Evolutionary conservation across 768 basidiomycete genomes (phyloP), one percentile per base, ranked within the genome.

Genomic region (Hericium alpestre): DNA sequence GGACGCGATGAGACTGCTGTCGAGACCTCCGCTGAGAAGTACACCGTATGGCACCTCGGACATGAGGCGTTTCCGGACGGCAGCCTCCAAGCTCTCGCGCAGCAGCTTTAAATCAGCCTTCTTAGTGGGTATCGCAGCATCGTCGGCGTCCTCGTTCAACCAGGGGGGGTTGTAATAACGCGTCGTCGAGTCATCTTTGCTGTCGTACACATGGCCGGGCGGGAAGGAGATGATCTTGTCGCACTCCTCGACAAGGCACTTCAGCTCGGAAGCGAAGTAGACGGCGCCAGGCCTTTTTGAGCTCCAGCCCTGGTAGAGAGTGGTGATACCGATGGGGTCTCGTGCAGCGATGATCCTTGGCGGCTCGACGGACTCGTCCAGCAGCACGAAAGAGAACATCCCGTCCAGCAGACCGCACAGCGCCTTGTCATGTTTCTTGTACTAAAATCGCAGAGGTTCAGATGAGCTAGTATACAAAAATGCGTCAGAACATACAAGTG

Each of bases 21-120:
- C 96, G 55, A 99, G 74, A 20, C 96, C 96, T 50, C 96, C 96
- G 59, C 88, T 92, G 57, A 99, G 80, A 43, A 99, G 79, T 15
- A 99, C 96, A 58, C 96, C 96, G 63, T 94, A 99, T 2, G 96
- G 96, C 11, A 98, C 96, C 71, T 99, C 96, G 32, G 88, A 89
- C 96, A 99, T 99, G 18, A 99, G 74, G 51, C 96, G 79, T 70
- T 98, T 99, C 65, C 84, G 80, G 51, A 99, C 96, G 13, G 96
- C 91, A 32, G 79, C 85, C 72, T 98, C 96, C 27, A 99, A 78
- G 0, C 85, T 78, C 68, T 90, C 83, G 43, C 94, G 82, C 37
- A 99, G 71, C 22, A 79, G 70, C 7, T 76, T 85, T 47, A 87
- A 72, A 69, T 98, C 82, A 12, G 78, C 80, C 6, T 79, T 62